Evolutionary conservation across 352 stramenopile species (phyloP).

Genomic region (Globisporangium barbulae): DNA sequence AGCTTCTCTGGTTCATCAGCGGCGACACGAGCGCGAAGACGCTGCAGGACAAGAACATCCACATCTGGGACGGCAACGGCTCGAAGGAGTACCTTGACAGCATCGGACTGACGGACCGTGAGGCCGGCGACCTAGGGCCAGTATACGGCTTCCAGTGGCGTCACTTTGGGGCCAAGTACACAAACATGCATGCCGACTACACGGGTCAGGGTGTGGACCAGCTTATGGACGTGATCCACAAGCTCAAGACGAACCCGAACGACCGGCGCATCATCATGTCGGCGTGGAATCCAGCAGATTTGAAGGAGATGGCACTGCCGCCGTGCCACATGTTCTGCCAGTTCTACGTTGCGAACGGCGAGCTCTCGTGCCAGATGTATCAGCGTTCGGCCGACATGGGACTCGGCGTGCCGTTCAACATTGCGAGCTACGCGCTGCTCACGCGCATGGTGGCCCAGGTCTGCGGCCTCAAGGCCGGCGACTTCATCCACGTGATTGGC

Average conservation of each 20-base stretch:
- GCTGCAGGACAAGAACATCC: constrained; percentile 96
- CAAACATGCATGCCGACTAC: constrained; percentile 98
- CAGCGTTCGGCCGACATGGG: constrained; percentile 99
- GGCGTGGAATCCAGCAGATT: constrained; percentile 98
- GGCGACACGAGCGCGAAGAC: constrained; percentile 97
- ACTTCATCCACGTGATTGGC: constrained; percentile 99
- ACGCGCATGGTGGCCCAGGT: constrained; percentile 97
- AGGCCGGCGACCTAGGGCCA: constrained; percentile 96
- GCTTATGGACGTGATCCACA: constrained; percentile 96
- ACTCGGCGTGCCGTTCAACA: constrained; percentile 99
- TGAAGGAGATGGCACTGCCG: constrained; percentile 97
- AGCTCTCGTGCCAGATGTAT: constrained; percentile 96
- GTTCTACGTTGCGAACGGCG: constrained; percentile 86
- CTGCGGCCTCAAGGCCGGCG: constrained; percentile 89
- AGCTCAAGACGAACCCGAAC: constrained; percentile 96
- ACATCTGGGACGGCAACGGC: constrained; percentile 99
- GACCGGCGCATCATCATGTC: constrained; percentile 98
- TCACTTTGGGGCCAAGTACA: constrained; percentile 99
- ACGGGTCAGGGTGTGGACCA: constrained; percentile 98
- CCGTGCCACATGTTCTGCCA: constrained; percentile 99
- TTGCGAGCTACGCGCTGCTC: constrained; percentile 98
- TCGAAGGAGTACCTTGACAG: constrained; percentile 94
- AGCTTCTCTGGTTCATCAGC: constrained; percentile 99
- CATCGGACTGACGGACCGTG: constrained; percentile 90
- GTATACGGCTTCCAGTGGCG: constrained; percentile 99